These are phyloP conservation scores for Pleurotus salmoneostramineus DNA, from an alignment of 768 basidiomycete species.

Conservation along the genomic window DNA sequence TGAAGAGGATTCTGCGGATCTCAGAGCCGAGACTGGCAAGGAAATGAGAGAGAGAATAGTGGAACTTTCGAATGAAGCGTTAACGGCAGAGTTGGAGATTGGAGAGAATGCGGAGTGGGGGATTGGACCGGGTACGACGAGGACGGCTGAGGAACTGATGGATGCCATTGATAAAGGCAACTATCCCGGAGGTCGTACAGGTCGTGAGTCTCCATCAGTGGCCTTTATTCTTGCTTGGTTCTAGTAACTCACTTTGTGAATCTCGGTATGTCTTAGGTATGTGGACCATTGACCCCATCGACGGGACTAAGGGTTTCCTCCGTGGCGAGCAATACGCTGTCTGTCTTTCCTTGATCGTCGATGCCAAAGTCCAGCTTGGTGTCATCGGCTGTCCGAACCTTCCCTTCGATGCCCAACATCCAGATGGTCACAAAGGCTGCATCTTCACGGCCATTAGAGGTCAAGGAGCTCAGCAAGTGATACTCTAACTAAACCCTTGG, in stretches of 20 bases:
- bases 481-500: background rate
- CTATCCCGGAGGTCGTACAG: conserved; percentile 63
- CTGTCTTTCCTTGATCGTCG: conserved; percentile 80
- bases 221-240: conserved; percentile 1
- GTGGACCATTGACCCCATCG: conserved; percentile 89
- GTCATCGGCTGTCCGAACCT: conserved; percentile 94
- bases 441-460: conserved; percentile 87
- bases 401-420: conserved; percentile 46
- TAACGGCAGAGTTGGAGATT: conserved; percentile 47
- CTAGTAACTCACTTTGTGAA: background rate
- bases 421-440: conserved; percentile 66
- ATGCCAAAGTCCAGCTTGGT: conserved; percentile 75
- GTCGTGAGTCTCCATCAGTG: conserved; percentile 50
- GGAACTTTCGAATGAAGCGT: conserved; percentile 76
- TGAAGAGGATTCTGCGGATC: conserved; percentile 87
- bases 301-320: conserved; percentile 92
- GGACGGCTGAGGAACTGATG: conserved; percentile 58
- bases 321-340: conserved; percentile 93
- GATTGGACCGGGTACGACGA: conserved; percentile 55
- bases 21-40: conserved; percentile 46
- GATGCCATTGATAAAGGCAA: conserved; percentile 86
- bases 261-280: conserved; percentile 44
- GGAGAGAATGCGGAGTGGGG: conserved; percentile 71
- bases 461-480: conserved; percentile 76
- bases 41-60: conserved; percentile 64